Evolutionary conservation across 805 yeast species (phyloP), one percentile per base, ranked within the genome.

Genomic region (Yamadazyma scolyti): DNA sequence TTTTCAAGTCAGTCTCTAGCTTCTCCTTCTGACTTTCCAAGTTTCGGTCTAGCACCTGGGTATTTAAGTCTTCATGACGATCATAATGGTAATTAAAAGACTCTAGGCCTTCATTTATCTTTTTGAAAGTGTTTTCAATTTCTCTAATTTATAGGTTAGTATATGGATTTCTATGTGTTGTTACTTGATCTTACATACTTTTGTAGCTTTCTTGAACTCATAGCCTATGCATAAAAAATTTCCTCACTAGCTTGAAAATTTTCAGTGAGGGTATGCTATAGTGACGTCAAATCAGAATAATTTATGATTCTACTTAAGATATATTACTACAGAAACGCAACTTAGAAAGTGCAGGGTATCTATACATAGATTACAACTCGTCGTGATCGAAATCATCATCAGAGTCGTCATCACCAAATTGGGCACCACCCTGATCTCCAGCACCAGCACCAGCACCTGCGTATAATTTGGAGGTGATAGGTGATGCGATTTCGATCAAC

Each of bases 401-500:
- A 10, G 67, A 61, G 42, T 63, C 68, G 40, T 59, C 65, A 34
- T 62, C 68, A 42, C 66, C 68, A 32, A 58, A 58, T 48, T 58
- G 48, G 36, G 70, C 69, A 31, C 65, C 70, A 30, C 52, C 56
- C 36, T 43, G 52, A 19, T 48, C 47, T 19, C 49, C 57, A 31
- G 43, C 61, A 23, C 49, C 65, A 25, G 46, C 64, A 15, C 58
- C 76, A 27, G 71, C 76, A 36, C 72, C 77, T 26, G 56, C 56
- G 46, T 65, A 65, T 37, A 90, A 66, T 71, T 90, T 93, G 44
- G 90, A 74, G 30, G 96, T 85, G 52, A 93, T 89, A 61, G 97
- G 97, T 62, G 81, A 80, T 28, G 96, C 95, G 52, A 82, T 68
- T 49, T 82, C 75, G 42, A 82, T 75, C 60, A 90, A 75, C 54